A percentile compares a stretch with the other conserved stretches of the same genome.
These are phyloP conservation scores for Bondarzewia mesenterica DNA, from an alignment of 1,284 basidiomycete species.

Conservation along the genomic window DNA sequence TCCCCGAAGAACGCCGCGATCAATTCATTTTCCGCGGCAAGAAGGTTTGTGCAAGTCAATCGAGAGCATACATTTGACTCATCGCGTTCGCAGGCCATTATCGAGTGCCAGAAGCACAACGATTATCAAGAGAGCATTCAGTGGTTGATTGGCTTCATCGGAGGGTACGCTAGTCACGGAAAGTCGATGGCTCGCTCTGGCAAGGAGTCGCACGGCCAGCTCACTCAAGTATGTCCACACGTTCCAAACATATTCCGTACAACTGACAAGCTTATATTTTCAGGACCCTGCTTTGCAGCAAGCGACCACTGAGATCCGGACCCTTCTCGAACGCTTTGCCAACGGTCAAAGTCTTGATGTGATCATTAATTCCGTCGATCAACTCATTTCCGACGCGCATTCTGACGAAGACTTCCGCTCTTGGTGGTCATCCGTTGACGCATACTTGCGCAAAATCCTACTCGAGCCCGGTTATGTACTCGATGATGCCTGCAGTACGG, in stretches of 20 bases:
- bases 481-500: slow-evolving; percentile 63
- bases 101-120: slow-evolving; percentile 89
- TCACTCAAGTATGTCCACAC: slow-evolving; percentile 16
- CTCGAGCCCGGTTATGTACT: slow-evolving; percentile 88
- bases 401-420: slow-evolving; percentile 70
- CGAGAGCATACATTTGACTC: slow-evolving; percentile 17
- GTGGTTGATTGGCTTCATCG: slow-evolving; percentile 69
- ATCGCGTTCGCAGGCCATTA: slow-evolving; percentile 66
- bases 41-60: slow-evolving; percentile 47
- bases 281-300: slow-evolving; percentile 50
- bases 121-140: slow-evolving; percentile 81
- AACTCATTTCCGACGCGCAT: slow-evolving; percentile 68
- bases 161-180: slow-evolving; percentile 72
- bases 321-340: slow-evolving; percentile 88
- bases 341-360: slow-evolving; percentile 61
- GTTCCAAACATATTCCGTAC: neutral
- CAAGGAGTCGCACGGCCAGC: slow-evolving; percentile 24
- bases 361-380: slow-evolving; percentile 67
- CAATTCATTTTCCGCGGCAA: slow-evolving; percentile 76
- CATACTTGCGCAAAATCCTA: slow-evolving; percentile 66
- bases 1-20: slow-evolving; percentile 82
- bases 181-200: slow-evolving; percentile 36
- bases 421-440: slow-evolving; percentile 71
- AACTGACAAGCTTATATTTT: neutral
- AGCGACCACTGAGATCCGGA: slow-evolving; percentile 63